Evolutionary conservation across 129 eudicot species (phyloP), one percentile per base, ranked within the genome.

Genomic region (Rutidosis leptorrhynchoides): DNA sequence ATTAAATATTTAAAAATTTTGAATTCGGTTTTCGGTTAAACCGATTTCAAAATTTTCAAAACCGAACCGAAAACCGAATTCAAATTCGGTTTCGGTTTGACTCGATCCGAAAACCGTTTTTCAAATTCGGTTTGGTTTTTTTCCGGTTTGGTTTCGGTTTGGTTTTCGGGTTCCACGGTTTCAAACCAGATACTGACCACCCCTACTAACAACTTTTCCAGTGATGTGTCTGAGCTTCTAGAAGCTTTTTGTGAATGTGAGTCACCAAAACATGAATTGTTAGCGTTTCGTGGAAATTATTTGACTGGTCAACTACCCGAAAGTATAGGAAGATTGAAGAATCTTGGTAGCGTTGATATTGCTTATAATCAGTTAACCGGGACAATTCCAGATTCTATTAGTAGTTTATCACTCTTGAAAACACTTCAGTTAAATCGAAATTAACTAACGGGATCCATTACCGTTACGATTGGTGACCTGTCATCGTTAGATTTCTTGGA

Each of bases 181-280:
- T n/a, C n/a, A n/a, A n/a, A n/a, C n/a, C n/a, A n/a, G n/a, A n/a
- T n/a, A n/a, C n/a, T n/a, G n/a, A n/a, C n/a, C n/a, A n/a, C n/a
- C n/a, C n/a, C n/a, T n/a, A n/a, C n/a, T n/a, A n/a, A n/a, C 52
- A 2, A 0, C 9, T 33, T 53, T 33, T 53, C 10, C 1, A 63
- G 72, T 22, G 25, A 68, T 33, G 35, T 53, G 26, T 68, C 72
- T 0, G 72, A 68, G 6, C 72, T 68, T 54, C 72, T 68, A 21
- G 72, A 67, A 52, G 23, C 24, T 12, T 53, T 67, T 53, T 67
- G 72, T 54, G 63, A 68, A 55, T 68, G 72, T 6, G 72, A 68
- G 52, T 21, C 63, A 6, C 63, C 72, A 6, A 68, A 68, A 54
- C 51, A 53, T 6, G 53, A 68, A 8, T 9, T 35, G 1, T 53